Base-by-base conservation (phyloP, 202 grass and related monocot species). In the Eragrostis tef region DNA sequence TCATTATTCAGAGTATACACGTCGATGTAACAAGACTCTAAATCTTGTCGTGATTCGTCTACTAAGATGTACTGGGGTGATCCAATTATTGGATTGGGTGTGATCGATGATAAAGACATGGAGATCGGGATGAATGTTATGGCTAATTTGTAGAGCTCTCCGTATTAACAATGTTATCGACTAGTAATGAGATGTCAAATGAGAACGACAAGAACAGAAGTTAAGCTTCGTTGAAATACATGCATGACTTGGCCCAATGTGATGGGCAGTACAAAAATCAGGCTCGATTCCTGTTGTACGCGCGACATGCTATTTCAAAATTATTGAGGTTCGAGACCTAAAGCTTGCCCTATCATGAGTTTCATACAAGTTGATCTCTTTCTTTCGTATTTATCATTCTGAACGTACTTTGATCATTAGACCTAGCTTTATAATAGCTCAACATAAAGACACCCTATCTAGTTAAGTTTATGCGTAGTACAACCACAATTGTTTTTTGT, bases 181-280 rank as follows among this genome's bases (percentile, higher is more conserved):
- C 68, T 47, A 34, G 25, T 52, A 74, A 42, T 58, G 70, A 73
- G 41, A 81, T 73, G 78, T 11, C 73, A 11, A 78, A 71, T 78
- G 87, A 34, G 51, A 86, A 77, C 48, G 79, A 89, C 87, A 73
- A 81, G 1, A 71, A 15, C 56, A n/a, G 17, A 89, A 78, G 49
- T 51, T 31, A 82, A 78, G 51, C 42, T 60, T 73, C 53, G 83
- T 78, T 86, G 83, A 86, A 89, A 82, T 86, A 73, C 67, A 89
- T 86, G 83, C 83, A 73, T 50, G 42, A 61, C 43, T 72, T 66
- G 64, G 77, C 15, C 64, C 70, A 71, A 73, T 58, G 42, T 64
- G 58, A 57, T 56, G 78, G 50, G 58, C 24, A 54, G 51, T 43
- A 69, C 17, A 85, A 77, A 59, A 53, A 64, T 20, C 7, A 68